Evolutionary conservation across 2,329 filamentous ascomycete species (phyloP), one percentile per base, ranked within the genome.

Genomic region (Leptosphaerulina australis): DNA sequence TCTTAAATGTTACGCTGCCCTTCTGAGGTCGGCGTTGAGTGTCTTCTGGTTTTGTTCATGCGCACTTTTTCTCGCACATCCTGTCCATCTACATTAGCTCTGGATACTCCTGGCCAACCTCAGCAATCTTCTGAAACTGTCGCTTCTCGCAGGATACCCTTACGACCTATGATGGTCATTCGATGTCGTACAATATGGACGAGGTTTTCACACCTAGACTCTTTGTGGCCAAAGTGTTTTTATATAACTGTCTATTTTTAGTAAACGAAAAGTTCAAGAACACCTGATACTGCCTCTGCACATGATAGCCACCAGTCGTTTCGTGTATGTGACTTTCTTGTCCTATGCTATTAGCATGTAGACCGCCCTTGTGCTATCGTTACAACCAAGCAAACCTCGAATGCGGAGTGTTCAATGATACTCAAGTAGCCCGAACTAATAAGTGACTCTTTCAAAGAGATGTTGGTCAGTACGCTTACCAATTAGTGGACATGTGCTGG

Each of bases 211-310:
- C 35, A 50, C 49, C 38, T 41, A 48, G 55, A 37, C 50, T 57
- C 43, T 44, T 53, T 50, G 47, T 56, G 50, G 55, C 50, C 51
- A 58, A 56, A 55, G 55, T 63, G 47, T 63, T 61, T 55, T 50
- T 63, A 52, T 60, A 56, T 66, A 62, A 68, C 53, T 67, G 63
- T 64, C 49, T 64, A 60, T 51, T 58, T 28, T 40, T 53, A 52
- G 39, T 50, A 40, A 46, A 59, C 18, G 31, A 52, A 56, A 54
- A 54, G 38, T 39, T 48, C 22, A 48, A 58, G 58, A 48, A 58
- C 31, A 31, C 14, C 41, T 38, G 10, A 24, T 20, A 0, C 11
- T n/a, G 5, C 22, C 17, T 17, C 4, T 8, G 2, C 3, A 22
- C 17, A 4, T 40, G 35, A 11, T n/a, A n/a, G n/a, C n/a, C n/a